Base-by-base conservation (phyloP, 2,329 filamentous ascomycete species). In the Magnaporthales sp. region DNA sequence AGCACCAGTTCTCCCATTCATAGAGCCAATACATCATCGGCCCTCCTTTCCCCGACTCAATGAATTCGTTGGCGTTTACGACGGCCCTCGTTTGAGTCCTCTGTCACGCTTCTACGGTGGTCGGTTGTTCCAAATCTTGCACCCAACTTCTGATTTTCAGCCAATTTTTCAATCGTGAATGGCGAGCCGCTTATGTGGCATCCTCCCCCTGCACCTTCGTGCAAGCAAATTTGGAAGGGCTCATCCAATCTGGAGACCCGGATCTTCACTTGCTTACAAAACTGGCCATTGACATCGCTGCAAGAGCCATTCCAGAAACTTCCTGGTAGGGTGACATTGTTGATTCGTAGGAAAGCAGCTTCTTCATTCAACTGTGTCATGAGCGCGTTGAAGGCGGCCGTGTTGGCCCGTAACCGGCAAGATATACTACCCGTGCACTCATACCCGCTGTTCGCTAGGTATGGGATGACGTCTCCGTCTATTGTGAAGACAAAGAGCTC, bases 81-180 rank as follows among this genome's bases (percentile, higher is more conserved):
- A 58, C 54, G 54, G 54, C 54, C 54, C 54, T 58, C 54, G n/a
- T 58, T 58, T 58, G 22, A 58, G 24, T 58, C 54, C 54, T 58
- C 54, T 58, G 54, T 58, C 54, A 58, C 54, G 22, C 54, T 58
- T 58, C 54, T 58, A 58, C 54, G 54, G 54, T 58, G 54, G 54
- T 58, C 54, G 54, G n/a, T 58, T 58, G 54, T 58, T 58, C 54
- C 54, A 58, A 58, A 58, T 58, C 54, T 58, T 58, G 54, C 54
- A 58, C 22, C 54, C n/a, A 58, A 58, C n/a, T 58, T 58, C 54
- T 58, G 54, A n/a, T 58, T 58, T 58, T 58, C n/a, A 58, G 54
- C 54, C 54, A 13, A 58, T 58, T 58, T 58, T 26, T 58, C n/a
- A 58, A 58, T 58, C 22, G 54, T 58, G 54, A 58, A 58, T 58